These are phyloP conservation scores for Corylus heterophylla DNA, from an alignment of 306 rosid genomes.

Conservation along the genomic window DNA sequence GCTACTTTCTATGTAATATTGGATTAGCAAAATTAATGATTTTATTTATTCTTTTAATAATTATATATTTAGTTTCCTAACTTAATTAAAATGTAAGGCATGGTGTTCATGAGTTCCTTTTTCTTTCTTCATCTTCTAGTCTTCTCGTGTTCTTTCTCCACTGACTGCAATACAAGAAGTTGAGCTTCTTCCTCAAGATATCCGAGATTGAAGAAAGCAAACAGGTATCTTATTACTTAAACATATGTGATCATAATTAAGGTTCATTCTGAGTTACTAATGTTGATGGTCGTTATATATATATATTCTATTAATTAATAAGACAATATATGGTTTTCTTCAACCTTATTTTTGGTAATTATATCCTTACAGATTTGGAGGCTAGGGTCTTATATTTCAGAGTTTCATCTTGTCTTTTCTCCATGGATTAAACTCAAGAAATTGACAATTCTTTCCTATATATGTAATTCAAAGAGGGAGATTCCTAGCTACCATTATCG, in stretches of 20 bases:
- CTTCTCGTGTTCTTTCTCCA: too few species aligned
- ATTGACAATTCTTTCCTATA: too few species aligned
- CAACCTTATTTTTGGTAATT: neutral
- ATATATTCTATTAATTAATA: neutral
- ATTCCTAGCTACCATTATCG: too few species aligned
- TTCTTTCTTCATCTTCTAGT: neutral
- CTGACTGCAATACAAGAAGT: neutral
- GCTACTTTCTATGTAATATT: neutral
- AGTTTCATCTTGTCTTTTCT: neutral
- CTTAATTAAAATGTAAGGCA: neutral
- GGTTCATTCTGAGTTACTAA: too few species aligned
- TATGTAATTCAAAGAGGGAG: too few species aligned
- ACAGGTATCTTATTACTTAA: neutral
- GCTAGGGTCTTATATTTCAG: neutral
- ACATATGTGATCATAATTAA: too few species aligned
- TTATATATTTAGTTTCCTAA: neutral
- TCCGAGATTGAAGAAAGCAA: too few species aligned
- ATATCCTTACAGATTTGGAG: neutral
- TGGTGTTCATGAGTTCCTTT: neutral
- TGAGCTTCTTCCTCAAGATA: neutral
- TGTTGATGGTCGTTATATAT: too few species aligned
- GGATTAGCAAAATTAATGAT: neutral
- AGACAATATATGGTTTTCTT: neutral
- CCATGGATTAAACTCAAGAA: too few species aligned
- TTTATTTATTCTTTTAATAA: neutral